phyloP scores from a whole-genome alignment of 179 eudicot genomes.

The Spergularia azorica region DNA sequence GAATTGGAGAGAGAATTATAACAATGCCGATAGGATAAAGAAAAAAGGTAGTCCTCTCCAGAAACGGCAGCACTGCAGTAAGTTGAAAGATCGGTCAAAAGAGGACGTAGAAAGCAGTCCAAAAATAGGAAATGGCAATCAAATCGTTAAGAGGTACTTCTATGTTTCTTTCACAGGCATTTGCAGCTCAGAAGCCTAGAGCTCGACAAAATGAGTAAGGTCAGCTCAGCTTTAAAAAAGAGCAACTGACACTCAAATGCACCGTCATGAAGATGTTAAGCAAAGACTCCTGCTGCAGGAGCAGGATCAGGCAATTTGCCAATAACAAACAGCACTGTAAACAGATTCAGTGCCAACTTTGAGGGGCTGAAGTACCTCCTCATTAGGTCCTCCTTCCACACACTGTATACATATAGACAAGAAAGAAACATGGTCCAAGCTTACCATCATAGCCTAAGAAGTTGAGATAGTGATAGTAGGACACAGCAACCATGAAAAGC shows the following conservation, averaged over 20 bases:
- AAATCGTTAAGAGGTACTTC: no score
- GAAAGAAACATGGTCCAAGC: slow-evolving; percentile 26
- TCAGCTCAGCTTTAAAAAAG: no score
- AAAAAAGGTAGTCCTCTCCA: slow-evolving; percentile 93
- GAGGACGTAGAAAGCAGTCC: background rate
- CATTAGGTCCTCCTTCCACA: background rate
- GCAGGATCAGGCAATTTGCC: background rate
- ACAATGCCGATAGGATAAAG: slow-evolving; percentile 90
- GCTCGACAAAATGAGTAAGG: no score
- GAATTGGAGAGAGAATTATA: slow-evolving; percentile 82
- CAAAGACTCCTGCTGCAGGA: background rate
- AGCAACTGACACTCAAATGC: no score
- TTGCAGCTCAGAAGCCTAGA: no score
- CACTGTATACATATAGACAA: background rate
- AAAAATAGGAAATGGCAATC: no score
- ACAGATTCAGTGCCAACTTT: background rate
- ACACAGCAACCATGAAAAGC: slow-evolving; percentile 82
- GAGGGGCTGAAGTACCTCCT: no score
- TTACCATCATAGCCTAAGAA: slow-evolving; percentile 97
- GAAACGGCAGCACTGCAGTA: slow-evolving; percentile 84
- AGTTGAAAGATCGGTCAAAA: slow-evolving; percentile 11
- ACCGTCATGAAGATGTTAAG: background rate
- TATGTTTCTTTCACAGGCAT: no score
- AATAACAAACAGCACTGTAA: background rate
- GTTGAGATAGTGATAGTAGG: slow-evolving; percentile 97